A percentile compares a stretch with the other conserved stretches of the same genome.
Conservation (phyloP, 352 stramenopile genomes). For the Elongisporangium anandrum region DNA sequence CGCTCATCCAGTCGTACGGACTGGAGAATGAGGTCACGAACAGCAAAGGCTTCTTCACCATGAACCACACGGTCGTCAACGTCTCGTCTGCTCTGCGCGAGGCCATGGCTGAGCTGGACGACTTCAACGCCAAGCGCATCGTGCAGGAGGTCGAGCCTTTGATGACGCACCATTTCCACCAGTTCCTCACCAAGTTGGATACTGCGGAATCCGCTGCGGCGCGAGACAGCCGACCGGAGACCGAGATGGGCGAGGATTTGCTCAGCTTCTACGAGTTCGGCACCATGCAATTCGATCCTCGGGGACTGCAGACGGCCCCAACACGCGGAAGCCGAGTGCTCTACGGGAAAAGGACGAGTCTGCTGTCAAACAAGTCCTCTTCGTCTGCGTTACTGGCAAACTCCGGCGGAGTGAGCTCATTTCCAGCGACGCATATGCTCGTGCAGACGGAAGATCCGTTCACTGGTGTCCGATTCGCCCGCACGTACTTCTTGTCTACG, state of each 20-base stretch:
- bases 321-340: conserved; percentile 52
- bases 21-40: conserved; percentile 27
- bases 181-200: conserved; percentile 70
- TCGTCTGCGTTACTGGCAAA: conserved; percentile 26
- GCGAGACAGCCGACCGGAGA: conserved; percentile 38
- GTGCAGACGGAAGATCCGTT: conserved; percentile 72
- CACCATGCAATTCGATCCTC: conserved; percentile 52
- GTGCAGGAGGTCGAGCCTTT: conserved; percentile 48
- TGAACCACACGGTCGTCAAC: conserved; percentile 67
- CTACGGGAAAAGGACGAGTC: conserved; percentile 47
- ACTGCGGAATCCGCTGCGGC: conserved; percentile 42
- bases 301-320: conserved; percentile 20
- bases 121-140: conserved; percentile 48
- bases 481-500: conserved; percentile 68
- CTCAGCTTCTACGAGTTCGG: conserved; percentile 81
- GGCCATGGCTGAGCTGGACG: conserved; percentile 41
- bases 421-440: conserved; percentile 56
- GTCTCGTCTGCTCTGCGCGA: conserved; percentile 30
- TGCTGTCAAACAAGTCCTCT: conserved; percentile 25
- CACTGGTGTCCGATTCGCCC: conserved; percentile 49
- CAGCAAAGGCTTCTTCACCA: conserved; percentile 68
- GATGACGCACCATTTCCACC: conserved; percentile 49
- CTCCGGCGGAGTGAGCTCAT: conserved; percentile 12
- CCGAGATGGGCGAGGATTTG: conserved; percentile 58
- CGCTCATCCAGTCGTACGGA: conserved; percentile 64